A percentile compares a stretch with the other conserved stretches of the same genome.
Evolutionary conservation across 2,329 filamentous ascomycete species (phyloP).

Genomic region (Ceratocystis cacaofunesta): DNA sequence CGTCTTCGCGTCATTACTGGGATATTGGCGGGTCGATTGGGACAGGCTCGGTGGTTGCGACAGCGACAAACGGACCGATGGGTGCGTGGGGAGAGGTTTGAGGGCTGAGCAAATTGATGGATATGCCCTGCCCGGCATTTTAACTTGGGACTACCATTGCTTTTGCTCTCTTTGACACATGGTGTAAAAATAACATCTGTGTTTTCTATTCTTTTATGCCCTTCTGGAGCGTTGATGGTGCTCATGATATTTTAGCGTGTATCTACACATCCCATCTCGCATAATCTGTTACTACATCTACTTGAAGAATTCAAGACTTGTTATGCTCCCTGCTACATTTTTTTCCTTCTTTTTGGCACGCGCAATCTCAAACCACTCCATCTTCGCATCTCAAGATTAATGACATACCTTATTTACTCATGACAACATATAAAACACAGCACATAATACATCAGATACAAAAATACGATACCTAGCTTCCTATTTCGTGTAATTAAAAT

Average conservation of each 20-base stretch:
- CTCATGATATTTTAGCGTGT: not conserved
- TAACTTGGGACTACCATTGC: not conserved
- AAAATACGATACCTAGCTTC: not conserved
- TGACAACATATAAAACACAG: not conserved
- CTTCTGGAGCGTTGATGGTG: not conserved
- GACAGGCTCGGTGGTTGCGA: slow-evolving; percentile 50
- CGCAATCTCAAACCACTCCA: not conserved
- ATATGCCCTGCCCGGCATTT: too few species aligned
- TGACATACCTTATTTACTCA: not conserved
- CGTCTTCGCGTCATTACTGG: slow-evolving; percentile 78
- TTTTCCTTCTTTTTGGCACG: not conserved
- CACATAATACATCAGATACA: not conserved
- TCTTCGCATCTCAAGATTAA: not conserved
- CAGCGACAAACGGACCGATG: slow-evolving; percentile 43
- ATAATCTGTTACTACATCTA: not conserved
- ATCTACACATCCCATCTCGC: not conserved
- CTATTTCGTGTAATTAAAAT: not conserved
- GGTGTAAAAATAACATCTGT: not conserved
- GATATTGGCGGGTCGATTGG: slow-evolving; percentile 71
- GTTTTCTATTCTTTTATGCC: not conserved
- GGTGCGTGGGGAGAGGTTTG: slow-evolving; percentile 67
- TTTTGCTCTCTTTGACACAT: not conserved
- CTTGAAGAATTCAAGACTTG: not conserved
- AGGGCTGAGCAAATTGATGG: too few species aligned
- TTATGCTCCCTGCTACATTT: not conserved